Evolutionary conservation across 1,284 basidiomycete genomes (phyloP).

Genomic region (Cystobasidium slooffiae): DNA sequence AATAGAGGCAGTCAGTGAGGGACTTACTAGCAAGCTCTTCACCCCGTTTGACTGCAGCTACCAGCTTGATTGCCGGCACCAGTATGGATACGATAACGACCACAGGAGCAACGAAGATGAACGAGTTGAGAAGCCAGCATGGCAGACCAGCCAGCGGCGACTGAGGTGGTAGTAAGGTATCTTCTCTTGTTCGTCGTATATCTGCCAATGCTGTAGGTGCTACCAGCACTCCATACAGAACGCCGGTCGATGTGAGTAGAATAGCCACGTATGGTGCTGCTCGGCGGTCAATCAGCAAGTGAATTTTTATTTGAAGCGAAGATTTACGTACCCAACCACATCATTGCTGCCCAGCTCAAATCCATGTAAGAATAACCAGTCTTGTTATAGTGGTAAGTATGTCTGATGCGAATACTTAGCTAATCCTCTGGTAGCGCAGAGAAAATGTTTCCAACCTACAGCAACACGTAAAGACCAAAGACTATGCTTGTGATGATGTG

Average conservation of each 20-base stretch:
- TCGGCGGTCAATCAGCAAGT: background rate
- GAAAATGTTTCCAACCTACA: background rate
- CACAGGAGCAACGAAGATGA: conserved; percentile 26
- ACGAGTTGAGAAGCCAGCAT: conserved; percentile 24
- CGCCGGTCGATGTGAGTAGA: conserved; percentile 28
- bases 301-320: background rate
- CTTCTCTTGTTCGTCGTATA: background rate
- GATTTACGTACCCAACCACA: conserved; percentile 24
- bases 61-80: conserved; percentile 23
- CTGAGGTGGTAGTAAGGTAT: conserved; percentile 12
- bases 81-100: conserved; percentile 13
- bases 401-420: background rate
- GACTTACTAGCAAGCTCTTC: conserved; percentile 20
- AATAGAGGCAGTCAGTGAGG: background rate
- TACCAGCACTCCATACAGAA: conserved; percentile 29
- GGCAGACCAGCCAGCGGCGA: conserved; percentile 29
- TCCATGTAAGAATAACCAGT: conserved; percentile 19
- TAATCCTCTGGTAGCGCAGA: background rate
- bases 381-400: conserved; percentile 18
- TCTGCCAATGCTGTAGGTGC: conserved; percentile 18
- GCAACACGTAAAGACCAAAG: conserved; percentile 7
- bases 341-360: conserved; percentile 21
- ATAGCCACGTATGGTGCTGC: conserved; percentile 26
- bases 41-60: conserved; percentile 5
- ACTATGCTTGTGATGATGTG: conserved; percentile 20